A percentile compares a stretch with the other conserved stretches of the same genome.
phyloP scores from a whole-genome alignment of 805 yeast species.

The Wickerhamomyces tratensis region DNA sequence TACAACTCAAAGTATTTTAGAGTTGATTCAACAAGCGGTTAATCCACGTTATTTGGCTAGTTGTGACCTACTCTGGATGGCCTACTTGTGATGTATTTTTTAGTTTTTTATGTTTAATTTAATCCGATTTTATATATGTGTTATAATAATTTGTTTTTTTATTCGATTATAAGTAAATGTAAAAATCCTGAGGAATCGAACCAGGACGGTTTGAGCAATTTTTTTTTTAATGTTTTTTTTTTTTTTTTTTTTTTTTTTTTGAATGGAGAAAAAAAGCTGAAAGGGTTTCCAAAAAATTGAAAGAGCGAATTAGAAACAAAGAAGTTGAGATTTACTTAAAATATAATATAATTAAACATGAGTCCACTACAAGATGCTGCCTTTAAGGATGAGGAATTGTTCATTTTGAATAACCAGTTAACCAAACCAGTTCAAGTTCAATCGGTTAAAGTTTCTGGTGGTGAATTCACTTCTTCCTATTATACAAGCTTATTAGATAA shows the following conservation, averaged over 20 bases:
- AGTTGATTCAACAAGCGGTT: constrained; percentile 88
- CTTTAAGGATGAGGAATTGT: constrained; percentile 1
- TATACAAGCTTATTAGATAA: constrained; percentile 37
- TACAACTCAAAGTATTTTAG: constrained; percentile 83
- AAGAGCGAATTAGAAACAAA: no score
- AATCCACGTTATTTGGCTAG: constrained; percentile 90
- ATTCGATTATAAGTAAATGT: no score
- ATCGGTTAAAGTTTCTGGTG: constrained; percentile 13
- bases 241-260: no score
- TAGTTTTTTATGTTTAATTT: background rate
- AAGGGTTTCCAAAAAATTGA: no score
- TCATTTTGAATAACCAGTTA: constrained; percentile 7
- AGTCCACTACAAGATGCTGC: background rate
- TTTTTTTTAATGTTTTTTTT: no score
- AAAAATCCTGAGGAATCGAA: no score
- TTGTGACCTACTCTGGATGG: constrained; percentile 92
- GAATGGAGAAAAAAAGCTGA: no score
- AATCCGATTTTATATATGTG: background rate
- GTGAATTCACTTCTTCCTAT: constrained; percentile 31
- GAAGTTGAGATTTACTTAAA: no score
- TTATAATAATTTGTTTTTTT: no score
- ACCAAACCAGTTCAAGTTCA: constrained; percentile 13
- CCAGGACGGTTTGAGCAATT: no score
- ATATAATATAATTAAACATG: background rate
- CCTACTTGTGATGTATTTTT: constrained; percentile 43